Conservation (phyloP, 352 stramenopile genomes). For the Globisporangium abappressorium region DNA sequence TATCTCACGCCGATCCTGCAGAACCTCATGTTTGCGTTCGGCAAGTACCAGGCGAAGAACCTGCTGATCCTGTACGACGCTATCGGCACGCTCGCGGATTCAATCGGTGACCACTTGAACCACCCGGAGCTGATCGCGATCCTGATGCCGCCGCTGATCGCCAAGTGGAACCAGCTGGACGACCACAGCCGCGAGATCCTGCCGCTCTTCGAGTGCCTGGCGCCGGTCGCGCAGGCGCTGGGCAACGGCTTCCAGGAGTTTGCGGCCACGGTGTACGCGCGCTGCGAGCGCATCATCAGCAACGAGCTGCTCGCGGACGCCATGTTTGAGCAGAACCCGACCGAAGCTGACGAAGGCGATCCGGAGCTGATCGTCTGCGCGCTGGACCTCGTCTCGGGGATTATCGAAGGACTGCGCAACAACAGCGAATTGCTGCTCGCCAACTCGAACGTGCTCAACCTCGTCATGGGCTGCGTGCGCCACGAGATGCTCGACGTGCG, state of each 20-base stretch:
- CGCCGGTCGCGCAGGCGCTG: constrained; percentile 80
- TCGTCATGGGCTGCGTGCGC: constrained; percentile 84
- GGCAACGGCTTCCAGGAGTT: constrained; percentile 88
- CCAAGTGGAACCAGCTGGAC: constrained; percentile 88
- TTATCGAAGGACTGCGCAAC: constrained; percentile 80
- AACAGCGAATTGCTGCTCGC: constrained; percentile 76
- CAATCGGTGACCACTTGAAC: constrained; percentile 90
- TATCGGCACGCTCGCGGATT: constrained; percentile 94
- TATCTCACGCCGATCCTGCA: constrained; percentile 92
- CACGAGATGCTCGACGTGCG: constrained; percentile 87
- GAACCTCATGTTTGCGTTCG: constrained; percentile 91
- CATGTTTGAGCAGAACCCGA: constrained; percentile 74
- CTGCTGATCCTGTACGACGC: constrained; percentile 96
- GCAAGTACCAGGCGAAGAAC: constrained; percentile 93
- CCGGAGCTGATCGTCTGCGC: constrained; percentile 89
- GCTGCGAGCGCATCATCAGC: constrained; percentile 81
- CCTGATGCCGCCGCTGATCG: constrained; percentile 92
- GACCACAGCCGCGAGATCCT: constrained; percentile 81
- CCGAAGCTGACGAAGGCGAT: constrained; percentile 82
- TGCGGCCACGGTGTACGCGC: constrained; percentile 75
- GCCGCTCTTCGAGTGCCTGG: constrained; percentile 88
- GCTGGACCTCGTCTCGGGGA: constrained; percentile 86
- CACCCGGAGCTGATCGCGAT: constrained; percentile 89
- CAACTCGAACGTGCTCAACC: constrained; percentile 84
- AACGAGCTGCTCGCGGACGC: constrained; percentile 80